These are phyloP conservation scores for Fraxinus baroniana DNA, from an alignment of 305 asterid species.

Conservation along the genomic window DNA sequence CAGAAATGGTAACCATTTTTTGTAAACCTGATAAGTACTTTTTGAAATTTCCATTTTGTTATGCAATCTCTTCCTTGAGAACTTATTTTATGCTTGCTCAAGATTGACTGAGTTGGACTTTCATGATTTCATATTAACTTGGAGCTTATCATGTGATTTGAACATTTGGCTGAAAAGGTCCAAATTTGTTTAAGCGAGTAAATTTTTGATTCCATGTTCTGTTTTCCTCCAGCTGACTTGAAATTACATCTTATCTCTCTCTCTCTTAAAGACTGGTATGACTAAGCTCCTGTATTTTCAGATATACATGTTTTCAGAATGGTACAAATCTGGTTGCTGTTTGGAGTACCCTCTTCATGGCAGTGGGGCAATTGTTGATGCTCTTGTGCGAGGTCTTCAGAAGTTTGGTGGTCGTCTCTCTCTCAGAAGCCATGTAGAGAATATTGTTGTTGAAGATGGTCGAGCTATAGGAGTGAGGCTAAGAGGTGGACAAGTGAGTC, in stretches of 20 bases:
- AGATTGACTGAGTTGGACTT: neutral
- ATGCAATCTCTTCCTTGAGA: neutral
- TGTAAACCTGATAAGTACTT: neutral
- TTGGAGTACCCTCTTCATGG: constrained; percentile 90
- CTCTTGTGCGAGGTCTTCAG: constrained; percentile 76
- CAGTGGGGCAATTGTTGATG: constrained; percentile 80
- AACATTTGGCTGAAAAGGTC: neutral
- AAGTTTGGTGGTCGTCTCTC: constrained; percentile 84
- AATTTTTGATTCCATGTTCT: neutral
- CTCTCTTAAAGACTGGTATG: neutral
- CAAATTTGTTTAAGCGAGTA: neutral
- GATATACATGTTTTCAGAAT: constrained; percentile 94
- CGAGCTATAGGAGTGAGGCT: constrained; percentile 87
- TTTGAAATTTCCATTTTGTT: neutral
- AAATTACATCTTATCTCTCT: neutral
- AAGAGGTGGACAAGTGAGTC: constrained; percentile 81
- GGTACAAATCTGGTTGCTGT: constrained; percentile 90
- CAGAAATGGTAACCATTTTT: constrained; percentile 72
- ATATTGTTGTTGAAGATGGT: constrained; percentile 75
- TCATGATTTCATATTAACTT: neutral
- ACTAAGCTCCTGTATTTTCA: constrained; percentile 24
- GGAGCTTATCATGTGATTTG: neutral
- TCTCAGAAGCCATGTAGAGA: constrained; percentile 79
- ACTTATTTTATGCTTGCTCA: neutral
- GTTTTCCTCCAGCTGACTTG: neutral